Evolutionary conservation across 805 yeast species (phyloP).

Genomic region (Ogataea trehaloabstinens): DNA sequence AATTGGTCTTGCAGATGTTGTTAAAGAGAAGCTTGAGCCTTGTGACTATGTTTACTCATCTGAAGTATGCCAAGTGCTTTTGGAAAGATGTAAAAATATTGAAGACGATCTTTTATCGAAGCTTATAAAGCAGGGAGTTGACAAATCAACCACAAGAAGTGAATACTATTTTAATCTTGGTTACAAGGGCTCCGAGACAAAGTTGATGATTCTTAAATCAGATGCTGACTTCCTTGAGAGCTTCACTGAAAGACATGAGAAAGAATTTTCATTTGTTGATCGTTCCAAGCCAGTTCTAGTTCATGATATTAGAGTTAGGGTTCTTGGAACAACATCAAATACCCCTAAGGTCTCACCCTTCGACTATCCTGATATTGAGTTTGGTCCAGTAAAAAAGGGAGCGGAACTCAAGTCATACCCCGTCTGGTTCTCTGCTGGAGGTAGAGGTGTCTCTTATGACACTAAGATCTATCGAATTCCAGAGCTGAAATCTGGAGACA

Average conservation of each 20-base stretch:
- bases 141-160: constrained; percentile 4
- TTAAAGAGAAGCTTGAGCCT: constrained; percentile 29
- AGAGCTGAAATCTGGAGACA: constrained; percentile 34
- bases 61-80: constrained; percentile 7
- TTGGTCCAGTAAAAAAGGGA: constrained; percentile 79
- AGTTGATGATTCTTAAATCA: constrained; percentile 54
- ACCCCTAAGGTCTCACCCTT: constrained; percentile 9
- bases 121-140: constrained; percentile 31
- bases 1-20: constrained; percentile 34
- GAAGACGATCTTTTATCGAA: constrained; percentile 15
- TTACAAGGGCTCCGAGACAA: constrained; percentile 79
- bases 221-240: constrained; percentile 36
- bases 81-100: constrained; percentile 18
- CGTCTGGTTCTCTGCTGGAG: constrained; percentile 62
- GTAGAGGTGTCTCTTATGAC: constrained; percentile 74
- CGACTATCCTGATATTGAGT: constrained; percentile 32
- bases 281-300: constrained; percentile 57
- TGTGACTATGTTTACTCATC: constrained; percentile 11
- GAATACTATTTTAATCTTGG: constrained; percentile 59
- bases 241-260: constrained; percentile 54
- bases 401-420: constrained; percentile 41
- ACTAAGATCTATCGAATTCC: constrained; percentile 35
- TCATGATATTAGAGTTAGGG: constrained; percentile 60
- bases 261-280: constrained; percentile 67
- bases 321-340: constrained; percentile 64